Percentiles rank a stretch among this genome's conserved stretches.
Evolutionary conservation across 2,329 filamentous ascomycete species (phyloP).

Genomic region (Calonectria pauciramosa): DNA sequence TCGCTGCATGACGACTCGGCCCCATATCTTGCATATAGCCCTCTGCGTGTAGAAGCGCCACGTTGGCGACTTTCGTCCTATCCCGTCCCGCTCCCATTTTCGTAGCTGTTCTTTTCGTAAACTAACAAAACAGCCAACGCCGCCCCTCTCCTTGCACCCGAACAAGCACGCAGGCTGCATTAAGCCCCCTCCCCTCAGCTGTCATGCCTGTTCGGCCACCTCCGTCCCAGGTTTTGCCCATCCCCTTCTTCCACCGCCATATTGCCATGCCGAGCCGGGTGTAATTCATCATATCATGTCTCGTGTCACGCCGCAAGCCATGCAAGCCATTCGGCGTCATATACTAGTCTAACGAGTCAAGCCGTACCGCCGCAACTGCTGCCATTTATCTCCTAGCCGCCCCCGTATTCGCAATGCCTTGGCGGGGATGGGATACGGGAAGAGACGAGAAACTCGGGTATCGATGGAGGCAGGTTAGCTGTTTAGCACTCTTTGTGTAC

Average conservation of each 20-base stretch:
- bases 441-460: conserved; percentile 5
- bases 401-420: conserved; percentile 1
- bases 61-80: background rate
- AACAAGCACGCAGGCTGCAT: conserved; percentile 14
- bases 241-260: conserved; percentile 5
- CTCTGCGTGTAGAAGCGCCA: conserved; percentile 24
- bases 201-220: conserved; percentile 20
- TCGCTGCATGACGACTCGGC: conserved; percentile 14
- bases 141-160: conserved; percentile 5
- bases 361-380: background rate
- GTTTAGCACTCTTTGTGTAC: background rate
- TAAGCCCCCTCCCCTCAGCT: background rate
- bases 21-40: conserved; percentile 21
- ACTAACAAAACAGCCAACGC: background rate
- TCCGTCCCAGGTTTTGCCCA: background rate
- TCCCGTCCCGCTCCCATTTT: conserved; percentile 2
- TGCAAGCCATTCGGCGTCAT: background rate
- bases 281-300: conserved; percentile 11
- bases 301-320: background rate
- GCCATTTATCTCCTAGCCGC: background rate
- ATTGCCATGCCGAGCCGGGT: background rate
- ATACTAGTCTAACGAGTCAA: background rate
- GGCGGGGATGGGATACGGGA: conserved; percentile 1
- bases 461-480: background rate
- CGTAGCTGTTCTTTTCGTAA: conserved; percentile 3